phyloP scores from a whole-genome alignment of 306 rosid species.

The Vigna trinervia region DNA sequence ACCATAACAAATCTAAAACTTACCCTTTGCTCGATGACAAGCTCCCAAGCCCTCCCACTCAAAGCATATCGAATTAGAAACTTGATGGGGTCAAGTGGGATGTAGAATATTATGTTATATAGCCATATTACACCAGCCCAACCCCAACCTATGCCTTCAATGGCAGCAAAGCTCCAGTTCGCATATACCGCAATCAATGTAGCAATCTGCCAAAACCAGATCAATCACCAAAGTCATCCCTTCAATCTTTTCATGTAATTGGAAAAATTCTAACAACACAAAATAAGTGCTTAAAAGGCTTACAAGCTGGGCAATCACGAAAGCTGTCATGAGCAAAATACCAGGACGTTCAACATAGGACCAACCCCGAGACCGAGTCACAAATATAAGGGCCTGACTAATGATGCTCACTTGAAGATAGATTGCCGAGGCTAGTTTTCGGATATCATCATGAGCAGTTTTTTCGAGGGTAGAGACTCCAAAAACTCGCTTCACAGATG shows the following conservation, averaged over 20 bases:
- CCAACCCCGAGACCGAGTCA: slow-evolving; percentile 92
- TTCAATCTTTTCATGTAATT: background rate
- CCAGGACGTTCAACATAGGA: slow-evolving; percentile 90
- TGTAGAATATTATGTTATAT: slow-evolving; percentile 74
- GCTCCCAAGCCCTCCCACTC: slow-evolving; percentile 96
- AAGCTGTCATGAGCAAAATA: slow-evolving; percentile 65
- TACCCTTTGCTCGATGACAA: slow-evolving; percentile 93
- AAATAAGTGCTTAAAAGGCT: slow-evolving; percentile 37
- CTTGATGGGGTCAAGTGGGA: slow-evolving; percentile 84
- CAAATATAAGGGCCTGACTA: slow-evolving; percentile 92
- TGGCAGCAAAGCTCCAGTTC: slow-evolving; percentile 85
- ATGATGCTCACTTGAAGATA: slow-evolving; percentile 93
- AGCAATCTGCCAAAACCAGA: slow-evolving; percentile 67
- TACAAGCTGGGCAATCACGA: slow-evolving; percentile 85
- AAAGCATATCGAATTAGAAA: slow-evolving; percentile 78
- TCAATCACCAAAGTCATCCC: background rate
- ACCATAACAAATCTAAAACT: background rate
- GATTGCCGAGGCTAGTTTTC: slow-evolving; percentile 88
- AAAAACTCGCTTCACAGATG: slow-evolving; percentile 62
- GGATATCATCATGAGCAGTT: slow-evolving; percentile 73
- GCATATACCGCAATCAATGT: slow-evolving; percentile 91
- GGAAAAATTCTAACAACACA: slow-evolving; percentile 11
- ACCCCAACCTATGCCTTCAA: slow-evolving; percentile 96
- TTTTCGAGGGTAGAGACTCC: slow-evolving; percentile 85
- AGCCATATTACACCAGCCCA: slow-evolving; percentile 98